Base-by-base conservation (phyloP, 1,284 basidiomycete species). In the Rhodotorula sp. region DNA sequence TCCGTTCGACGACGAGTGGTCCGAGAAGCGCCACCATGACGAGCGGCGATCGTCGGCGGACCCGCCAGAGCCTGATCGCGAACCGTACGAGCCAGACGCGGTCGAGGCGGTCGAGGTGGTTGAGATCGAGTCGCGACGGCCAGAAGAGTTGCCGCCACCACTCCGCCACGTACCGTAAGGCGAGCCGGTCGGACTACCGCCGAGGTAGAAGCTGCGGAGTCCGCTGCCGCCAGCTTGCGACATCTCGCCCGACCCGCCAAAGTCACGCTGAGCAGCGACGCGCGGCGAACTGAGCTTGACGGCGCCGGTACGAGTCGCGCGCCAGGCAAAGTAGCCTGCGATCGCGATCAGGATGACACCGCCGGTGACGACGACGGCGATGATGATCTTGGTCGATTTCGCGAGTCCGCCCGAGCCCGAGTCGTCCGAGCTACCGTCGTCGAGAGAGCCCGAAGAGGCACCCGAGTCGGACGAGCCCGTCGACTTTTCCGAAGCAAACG, bases 381-480 rank as follows among this genome's bases (percentile, higher is more conserved):
- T 76, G 64, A 76, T 69, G 66, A 76, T 74, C 48, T 49, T 76
- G 60, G 72, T 74, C 48, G 55, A 55, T 56, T 75, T 75, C 61
- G 54, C 53, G 20, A 30, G 30, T 42, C 57, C 66, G 30, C 48
- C 58, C 17, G 29, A 33, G 7, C 29, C 20, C 29, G 46, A 48
- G 46, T 49, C 46, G 45, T 46, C n/a, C 46, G 60, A 49, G 30
- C 24, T n/a, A 42, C 58, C 14, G 17, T 56, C 64, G 30, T 15
- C 55, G 12, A 44, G 30, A n/a, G 53, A 55, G 18, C 33, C 44
- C n/a, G 42, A 22, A 26, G 48, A 29, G 10, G 54, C 8, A 5
- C 61, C 44, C 10, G 67, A 46, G 37, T n/a, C 45, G 22, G 64
- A 63, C 56, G 68, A 57, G 20, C 20, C 20, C 12, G 70, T 57